Conservation (phyloP, 225 moss, liverwort and hornwort species). For the Polytrichum formosum region DNA sequence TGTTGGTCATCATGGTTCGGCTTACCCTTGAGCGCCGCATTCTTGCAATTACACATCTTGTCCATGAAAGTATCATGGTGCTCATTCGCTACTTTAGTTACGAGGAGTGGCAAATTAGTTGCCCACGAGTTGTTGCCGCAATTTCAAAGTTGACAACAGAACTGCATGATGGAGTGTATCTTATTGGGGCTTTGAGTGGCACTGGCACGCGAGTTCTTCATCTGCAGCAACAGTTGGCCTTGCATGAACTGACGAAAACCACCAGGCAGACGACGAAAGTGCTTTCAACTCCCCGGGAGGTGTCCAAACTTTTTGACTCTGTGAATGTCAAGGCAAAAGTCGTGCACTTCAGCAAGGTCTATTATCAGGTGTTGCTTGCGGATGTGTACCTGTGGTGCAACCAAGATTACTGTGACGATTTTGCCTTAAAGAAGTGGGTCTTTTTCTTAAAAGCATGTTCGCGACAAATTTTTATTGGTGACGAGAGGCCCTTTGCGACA, state of each 20-base stretch:
- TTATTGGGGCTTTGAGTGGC: slow-evolving; percentile 43
- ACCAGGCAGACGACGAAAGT: slow-evolving; percentile 16
- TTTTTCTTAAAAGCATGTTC: slow-evolving; percentile 41
- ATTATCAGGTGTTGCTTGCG: slow-evolving; percentile 42
- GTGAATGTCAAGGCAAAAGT: slow-evolving; percentile 38
- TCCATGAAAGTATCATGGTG: slow-evolving; percentile 43
- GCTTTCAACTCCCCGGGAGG: slow-evolving; percentile 32
- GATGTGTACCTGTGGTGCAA: slow-evolving; percentile 50
- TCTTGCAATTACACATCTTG: slow-evolving; percentile 32
- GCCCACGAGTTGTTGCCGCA: slow-evolving; percentile 19
- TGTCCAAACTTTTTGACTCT: slow-evolving; percentile 30
- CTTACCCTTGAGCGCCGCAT: slow-evolving; percentile 39
- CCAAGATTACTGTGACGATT: slow-evolving; percentile 25
- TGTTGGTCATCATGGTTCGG: slow-evolving; percentile 35
- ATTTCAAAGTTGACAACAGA: slow-evolving; percentile 26
- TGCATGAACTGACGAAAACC: slow-evolving; percentile 33
- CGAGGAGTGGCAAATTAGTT: slow-evolving; percentile 32
- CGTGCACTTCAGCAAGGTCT: slow-evolving; percentile 36
- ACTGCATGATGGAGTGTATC: slow-evolving; percentile 30
- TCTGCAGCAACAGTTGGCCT: slow-evolving; percentile 39
- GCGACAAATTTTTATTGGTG: slow-evolving; percentile 43
- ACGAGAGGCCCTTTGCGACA: slow-evolving; percentile 57
- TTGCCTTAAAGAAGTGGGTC: slow-evolving; percentile 31
- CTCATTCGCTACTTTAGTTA: slow-evolving; percentile 30
- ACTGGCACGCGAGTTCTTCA: slow-evolving; percentile 35